Percentiles rank a stretch among this genome's conserved stretches.
These are phyloP conservation scores for Paspalum vaginatum DNA, from an alignment of 176 grass and related monocot species.

Conservation along the genomic window DNA sequence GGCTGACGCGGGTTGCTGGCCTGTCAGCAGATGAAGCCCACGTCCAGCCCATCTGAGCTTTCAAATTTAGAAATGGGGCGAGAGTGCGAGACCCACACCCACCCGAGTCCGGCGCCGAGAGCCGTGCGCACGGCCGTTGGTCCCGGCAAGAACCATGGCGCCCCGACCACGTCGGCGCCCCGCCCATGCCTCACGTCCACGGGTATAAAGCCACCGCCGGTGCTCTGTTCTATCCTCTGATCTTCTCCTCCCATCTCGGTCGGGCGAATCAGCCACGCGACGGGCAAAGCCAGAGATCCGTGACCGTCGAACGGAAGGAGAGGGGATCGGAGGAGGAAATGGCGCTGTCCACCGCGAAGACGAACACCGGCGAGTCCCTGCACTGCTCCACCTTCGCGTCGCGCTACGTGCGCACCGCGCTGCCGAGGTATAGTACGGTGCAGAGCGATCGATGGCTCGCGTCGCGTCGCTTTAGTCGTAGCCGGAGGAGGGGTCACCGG, in stretches of 20 bases:
- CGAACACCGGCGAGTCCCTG: conserved; percentile 55
- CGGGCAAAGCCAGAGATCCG: not conserved
- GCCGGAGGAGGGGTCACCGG: no score
- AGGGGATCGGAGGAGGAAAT: not conserved
- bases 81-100: no score
- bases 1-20: not conserved
- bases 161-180: conserved; percentile 33
- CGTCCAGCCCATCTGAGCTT: not conserved
- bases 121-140: not conserved
- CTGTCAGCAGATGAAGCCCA: not conserved
- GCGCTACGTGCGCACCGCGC: conserved; percentile 70
- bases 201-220: not conserved
- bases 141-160: conserved; percentile 22
- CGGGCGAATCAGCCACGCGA: not conserved
- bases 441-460: no score
- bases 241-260: not conserved
- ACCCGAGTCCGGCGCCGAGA: conserved; percentile 32
- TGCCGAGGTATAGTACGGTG: conserved; percentile 52
- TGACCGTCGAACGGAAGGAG: not conserved
- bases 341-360: conserved; percentile 53
- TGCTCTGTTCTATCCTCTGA: not conserved
- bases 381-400: conserved; percentile 87
- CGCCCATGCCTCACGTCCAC: not conserved
- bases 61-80: not conserved
- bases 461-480: no score